Evolutionary conservation across 2,329 filamentous ascomycete genomes (phyloP).

Genomic region (Trichoderma harzianum): DNA sequence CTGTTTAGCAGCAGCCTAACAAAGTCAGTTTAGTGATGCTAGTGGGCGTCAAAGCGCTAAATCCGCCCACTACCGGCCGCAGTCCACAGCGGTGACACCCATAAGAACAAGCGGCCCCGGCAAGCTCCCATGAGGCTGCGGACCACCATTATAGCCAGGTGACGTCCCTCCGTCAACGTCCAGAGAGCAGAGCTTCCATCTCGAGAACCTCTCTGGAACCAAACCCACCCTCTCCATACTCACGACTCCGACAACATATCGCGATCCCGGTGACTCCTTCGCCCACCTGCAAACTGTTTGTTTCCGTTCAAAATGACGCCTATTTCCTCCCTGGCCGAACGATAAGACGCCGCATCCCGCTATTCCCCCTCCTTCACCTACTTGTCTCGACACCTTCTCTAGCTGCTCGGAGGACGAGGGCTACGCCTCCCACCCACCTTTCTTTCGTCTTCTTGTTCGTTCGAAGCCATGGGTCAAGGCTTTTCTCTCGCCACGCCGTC

Average conservation of each 20-base stretch:
- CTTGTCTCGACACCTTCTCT: neutral
- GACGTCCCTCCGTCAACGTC: constrained; percentile 2
- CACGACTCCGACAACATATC: neutral
- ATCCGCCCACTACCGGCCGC: neutral
- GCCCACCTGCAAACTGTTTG: neutral
- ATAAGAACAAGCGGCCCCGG: neutral
- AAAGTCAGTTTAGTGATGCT: constrained; percentile 6
- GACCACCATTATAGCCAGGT: neutral
- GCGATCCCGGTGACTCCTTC: neutral
- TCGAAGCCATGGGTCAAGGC: constrained; percentile 77
- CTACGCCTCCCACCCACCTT: neutral
- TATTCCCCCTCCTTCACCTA: neutral
- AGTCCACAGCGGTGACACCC: neutral
- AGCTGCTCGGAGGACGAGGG: neutral
- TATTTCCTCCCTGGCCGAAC: constrained; percentile 5
- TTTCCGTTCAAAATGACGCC: constrained; percentile 19
- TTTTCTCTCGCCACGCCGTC: constrained; percentile 92
- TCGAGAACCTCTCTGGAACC: neutral
- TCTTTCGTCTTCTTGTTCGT: neutral
- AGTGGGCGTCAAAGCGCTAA: neutral
- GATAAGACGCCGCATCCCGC: constrained; percentile 12
- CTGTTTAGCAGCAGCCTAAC: neutral
- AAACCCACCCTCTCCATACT: neutral
- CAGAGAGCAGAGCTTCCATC: neutral
- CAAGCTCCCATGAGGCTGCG: neutral